phyloP scores from a whole-genome alignment of 2,329 filamentous ascomycete genomes.

The Pseudogymnoascus sp. region DNA sequence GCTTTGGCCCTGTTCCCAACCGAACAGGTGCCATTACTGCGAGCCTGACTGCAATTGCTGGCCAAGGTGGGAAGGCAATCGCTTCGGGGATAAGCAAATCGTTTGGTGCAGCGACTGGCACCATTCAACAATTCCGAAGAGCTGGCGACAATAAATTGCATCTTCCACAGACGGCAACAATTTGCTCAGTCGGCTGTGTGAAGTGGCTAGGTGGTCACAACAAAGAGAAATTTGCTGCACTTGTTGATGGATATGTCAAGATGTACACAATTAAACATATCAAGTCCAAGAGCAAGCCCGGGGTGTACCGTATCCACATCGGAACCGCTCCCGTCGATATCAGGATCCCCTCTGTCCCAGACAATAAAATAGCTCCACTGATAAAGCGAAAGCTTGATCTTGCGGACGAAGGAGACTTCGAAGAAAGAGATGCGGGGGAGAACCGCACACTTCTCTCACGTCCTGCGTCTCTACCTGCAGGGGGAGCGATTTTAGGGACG shows the following conservation, averaged over 20 bases:
- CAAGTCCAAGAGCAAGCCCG: constrained; percentile 44
- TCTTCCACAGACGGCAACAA: constrained; percentile 47
- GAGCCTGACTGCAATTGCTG: constrained; percentile 40
- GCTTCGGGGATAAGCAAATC: constrained; percentile 68
- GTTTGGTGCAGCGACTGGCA: constrained; percentile 60
- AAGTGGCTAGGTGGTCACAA: constrained; percentile 53
- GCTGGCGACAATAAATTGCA: constrained; percentile 68
- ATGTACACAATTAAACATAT: constrained; percentile 42
- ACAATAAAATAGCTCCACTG: constrained; percentile 48
- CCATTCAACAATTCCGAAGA: constrained; percentile 62
- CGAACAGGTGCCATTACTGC: constrained; percentile 23
- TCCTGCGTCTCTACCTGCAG: constrained; percentile 26
- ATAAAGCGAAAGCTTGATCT: constrained; percentile 49
- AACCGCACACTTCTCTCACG: constrained; percentile 14
- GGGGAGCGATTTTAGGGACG: constrained; percentile 28
- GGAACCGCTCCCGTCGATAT: constrained; percentile 57
- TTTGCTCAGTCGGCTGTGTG: constrained; percentile 51
- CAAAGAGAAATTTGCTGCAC: constrained; percentile 48
- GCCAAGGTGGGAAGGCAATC: constrained; percentile 64
- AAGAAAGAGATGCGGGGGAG: constrained; percentile 22
- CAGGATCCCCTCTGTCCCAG: constrained; percentile 54
- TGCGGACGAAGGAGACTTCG: constrained; percentile 24
- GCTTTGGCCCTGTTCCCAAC: constrained; percentile 12
- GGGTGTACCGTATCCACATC: constrained; percentile 44
- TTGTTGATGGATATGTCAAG: constrained; percentile 55